These are phyloP conservation scores for Pichia terricola DNA, from an alignment of 1,139 yeast species.

Conservation along the genomic window DNA sequence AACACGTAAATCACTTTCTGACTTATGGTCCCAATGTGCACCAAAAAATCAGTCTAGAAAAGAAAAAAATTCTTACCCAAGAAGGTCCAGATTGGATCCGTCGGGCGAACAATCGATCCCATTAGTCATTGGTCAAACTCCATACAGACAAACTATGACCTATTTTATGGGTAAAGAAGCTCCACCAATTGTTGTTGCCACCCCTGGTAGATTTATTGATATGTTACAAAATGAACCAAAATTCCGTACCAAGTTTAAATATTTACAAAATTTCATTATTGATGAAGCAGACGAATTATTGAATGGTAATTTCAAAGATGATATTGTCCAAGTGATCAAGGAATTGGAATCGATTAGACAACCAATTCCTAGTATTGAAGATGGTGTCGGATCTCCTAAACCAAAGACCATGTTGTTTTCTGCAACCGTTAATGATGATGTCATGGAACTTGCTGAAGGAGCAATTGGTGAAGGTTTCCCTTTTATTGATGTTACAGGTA, in stretches of 20 bases:
- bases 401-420: conserved; percentile 68
- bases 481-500: conserved; percentile 70
- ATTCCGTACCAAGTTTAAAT: conserved; percentile 40
- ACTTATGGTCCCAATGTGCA: conserved; percentile 6
- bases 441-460: conserved; percentile 52
- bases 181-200: conserved; percentile 59
- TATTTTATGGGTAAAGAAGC: conserved; percentile 13
- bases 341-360: conserved; percentile 34
- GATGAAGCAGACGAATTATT: conserved; percentile 86
- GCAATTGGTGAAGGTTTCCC: conserved; percentile 58
- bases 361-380: conserved; percentile 18
- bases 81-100: not conserved
- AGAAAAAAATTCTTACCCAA: not conserved
- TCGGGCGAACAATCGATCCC: conserved; percentile 8
- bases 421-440: conserved; percentile 74
- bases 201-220: conserved; percentile 82
- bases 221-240: conserved; percentile 36
- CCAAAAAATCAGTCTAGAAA: not conserved
- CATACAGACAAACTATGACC: conserved; percentile 14
- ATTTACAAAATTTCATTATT: conserved; percentile 56
- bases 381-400: not conserved
- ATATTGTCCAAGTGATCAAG: conserved; percentile 46
- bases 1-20: conserved; percentile 49
- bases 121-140: conserved; percentile 15
- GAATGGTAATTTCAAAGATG: conserved; percentile 67